Evolutionary conservation across 1,284 basidiomycete genomes (phyloP).

Genomic region (Boletus subluridellus): DNA sequence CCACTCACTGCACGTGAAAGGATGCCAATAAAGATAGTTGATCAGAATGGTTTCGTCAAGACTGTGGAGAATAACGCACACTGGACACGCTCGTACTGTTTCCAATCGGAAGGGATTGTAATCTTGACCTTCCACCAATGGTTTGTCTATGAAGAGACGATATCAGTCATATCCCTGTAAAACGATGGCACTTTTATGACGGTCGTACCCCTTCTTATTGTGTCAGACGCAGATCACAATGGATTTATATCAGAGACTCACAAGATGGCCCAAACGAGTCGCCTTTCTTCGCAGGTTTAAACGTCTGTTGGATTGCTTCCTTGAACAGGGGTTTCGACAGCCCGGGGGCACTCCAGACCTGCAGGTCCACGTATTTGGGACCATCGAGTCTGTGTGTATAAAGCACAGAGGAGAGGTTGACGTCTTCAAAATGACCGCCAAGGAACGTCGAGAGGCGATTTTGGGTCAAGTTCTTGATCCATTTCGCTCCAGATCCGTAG

Average conservation of each 20-base stretch:
- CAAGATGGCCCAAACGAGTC: constrained; percentile 88
- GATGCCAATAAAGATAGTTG: too few relatives aligned
- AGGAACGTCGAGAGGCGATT: constrained; percentile 68
- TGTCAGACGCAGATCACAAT: constrained; percentile 8
- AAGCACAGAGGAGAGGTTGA: constrained; percentile 78
- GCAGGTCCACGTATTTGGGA: constrained; percentile 64
- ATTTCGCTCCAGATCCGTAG: constrained; percentile 66
- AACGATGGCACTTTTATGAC: not conserved
- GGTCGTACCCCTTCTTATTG: constrained; percentile 28
- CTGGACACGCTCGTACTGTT: constrained; percentile 85
- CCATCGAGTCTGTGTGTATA: constrained; percentile 71
- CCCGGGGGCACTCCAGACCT: constrained; percentile 86
- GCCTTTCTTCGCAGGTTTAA: constrained; percentile 77
- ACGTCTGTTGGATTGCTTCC: constrained; percentile 80
- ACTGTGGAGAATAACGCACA: constrained; percentile 43
- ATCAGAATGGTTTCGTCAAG: not conserved
- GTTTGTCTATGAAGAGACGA: constrained; percentile 62
- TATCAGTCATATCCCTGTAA: constrained; percentile 4
- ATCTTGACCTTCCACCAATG: constrained; percentile 92
- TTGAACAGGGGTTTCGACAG: constrained; percentile 76
- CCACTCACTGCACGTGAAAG: too few relatives aligned
- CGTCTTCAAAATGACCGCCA: constrained; percentile 74
- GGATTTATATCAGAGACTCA: constrained; percentile 40
- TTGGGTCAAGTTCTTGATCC: constrained; percentile 75
- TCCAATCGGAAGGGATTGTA: constrained; percentile 72